Base-by-base conservation (phyloP, 192 early-diverging fungal species). In the Neocallimastix lanati region DNA sequence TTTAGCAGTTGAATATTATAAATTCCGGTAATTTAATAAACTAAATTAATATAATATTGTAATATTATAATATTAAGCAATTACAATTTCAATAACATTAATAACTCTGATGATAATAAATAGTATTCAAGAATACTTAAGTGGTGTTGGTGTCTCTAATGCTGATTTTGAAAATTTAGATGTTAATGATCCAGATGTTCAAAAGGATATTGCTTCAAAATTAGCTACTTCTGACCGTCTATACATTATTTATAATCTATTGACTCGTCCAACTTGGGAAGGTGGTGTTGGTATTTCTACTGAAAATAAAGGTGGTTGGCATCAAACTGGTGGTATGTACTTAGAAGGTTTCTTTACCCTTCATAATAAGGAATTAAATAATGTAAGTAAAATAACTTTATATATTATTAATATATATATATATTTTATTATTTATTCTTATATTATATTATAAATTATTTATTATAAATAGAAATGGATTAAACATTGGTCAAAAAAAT, bases 331-430 rank as follows among this genome's bases (percentile, higher is more conserved):
- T 30, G 86, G 84, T 25, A 82, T 85, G 50, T 81, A 80, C 40
- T 86, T 92, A 2, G 90, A 91, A 76, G 90, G 90, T 35, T 85
- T 97, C 33, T 87, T 94, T 28, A 88, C 91, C n/a, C 85, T 94
- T 78, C 94, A 97, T 78, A 91, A 97, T 84, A 85, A 86, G 18
- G 85, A 86, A 40, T 94, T 94, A 83, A 91, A 95, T 85, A 87
- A 91, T 80, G 91, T 91, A 87, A 76, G 29, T 13, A 7, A 29
- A 12, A 28, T n/a, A n/a, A n/a, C n/a, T n/a, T n/a, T n/a, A n/a
- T n/a, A n/a, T n/a, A n/a, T n/a, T n/a, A n/a, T n/a, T n/a, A n/a
- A n/a, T n/a, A n/a, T n/a, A n/a, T n/a, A n/a, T n/a, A n/a, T n/a
- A n/a, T n/a, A n/a, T n/a, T n/a, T n/a, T n/a, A n/a, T n/a, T n/a